Base-by-base conservation (phyloP, 2,329 filamentous ascomycete species). In the Cercospora nicotianae region DNA sequence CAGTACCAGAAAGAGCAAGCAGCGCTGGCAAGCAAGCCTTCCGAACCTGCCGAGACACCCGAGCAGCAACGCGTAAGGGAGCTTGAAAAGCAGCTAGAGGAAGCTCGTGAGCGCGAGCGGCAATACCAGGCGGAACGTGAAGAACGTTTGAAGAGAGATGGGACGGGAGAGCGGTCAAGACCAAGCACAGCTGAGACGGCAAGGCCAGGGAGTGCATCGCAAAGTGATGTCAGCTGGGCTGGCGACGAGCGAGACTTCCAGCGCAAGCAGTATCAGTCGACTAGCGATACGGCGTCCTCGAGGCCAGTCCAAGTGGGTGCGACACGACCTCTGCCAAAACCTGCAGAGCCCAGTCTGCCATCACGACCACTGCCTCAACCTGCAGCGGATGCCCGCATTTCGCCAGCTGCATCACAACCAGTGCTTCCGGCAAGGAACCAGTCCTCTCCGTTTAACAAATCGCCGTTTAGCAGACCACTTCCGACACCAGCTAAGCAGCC, bases 1-100 rank as follows among this genome's bases (percentile, higher is more conserved):
- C 91, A 97, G 77, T 96, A 97, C 77, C 90, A 92, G 77, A 88
- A 90, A 20, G 89, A 92, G 72, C 88, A 91, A 76, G 79, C 75
- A 8, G 74, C 72, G 60, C 65, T 78, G 74, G 51, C 77, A 73
- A 62, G 77, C 39, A 76, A 72, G 75, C 83, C 69, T 75, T 79
- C 64, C 72, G 74, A 66, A 76, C 73, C 59, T 18, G 62, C 60
- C 8, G 70, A 80, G 68, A 82, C 81, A 26, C 79, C 83, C 2
- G 87, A 94, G 78, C 87, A 84, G 70, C 86, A 85, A 70, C 88
- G 93, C 48, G 89, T 97, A 70, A 87, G 87, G 74, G 90, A 97
- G 77, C 84, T 98, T 5, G 94, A 98, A 80, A 84, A 85, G 33
- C 87, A 92, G 75, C 83, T 92, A 0, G 87, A 89, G 74, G 84